These are phyloP conservation scores for Daldinia childiae DNA, from an alignment of 495 filamentous ascomycete genomes.

Conservation along the genomic window DNA sequence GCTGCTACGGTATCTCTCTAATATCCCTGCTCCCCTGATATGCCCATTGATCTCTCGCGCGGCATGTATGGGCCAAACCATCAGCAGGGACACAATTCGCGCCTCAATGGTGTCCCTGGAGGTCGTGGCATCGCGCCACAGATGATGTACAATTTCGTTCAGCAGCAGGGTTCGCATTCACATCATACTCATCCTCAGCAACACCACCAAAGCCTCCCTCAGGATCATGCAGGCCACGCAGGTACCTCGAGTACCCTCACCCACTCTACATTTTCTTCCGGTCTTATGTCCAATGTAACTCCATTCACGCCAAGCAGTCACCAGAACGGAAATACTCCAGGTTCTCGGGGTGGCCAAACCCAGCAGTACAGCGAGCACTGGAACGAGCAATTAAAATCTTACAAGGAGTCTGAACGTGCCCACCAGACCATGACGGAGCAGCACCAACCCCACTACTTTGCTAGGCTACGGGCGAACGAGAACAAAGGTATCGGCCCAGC, in stretches of 20 bases:
- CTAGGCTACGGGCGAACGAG: conserved; percentile 61
- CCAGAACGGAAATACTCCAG: conserved; percentile 75
- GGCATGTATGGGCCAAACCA: conserved; percentile 85
- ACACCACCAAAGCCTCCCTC: conserved; percentile 74
- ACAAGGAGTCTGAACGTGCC: conserved; percentile 72
- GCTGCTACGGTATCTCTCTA: neutral
- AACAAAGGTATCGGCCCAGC: conserved; percentile 66
- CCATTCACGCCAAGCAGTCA: conserved; percentile 77
- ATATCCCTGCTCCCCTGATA: neutral
- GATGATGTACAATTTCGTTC: conserved; percentile 73
- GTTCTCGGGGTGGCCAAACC: conserved; percentile 53
- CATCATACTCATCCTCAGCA: conserved; percentile 77
- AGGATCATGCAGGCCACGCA: conserved; percentile 74
- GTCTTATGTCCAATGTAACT: conserved; percentile 75
- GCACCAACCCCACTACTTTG: conserved; percentile 63
- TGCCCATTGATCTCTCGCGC: conserved; percentile 34
- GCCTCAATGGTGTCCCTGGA: conserved; percentile 65
- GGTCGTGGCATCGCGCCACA: conserved; percentile 62
- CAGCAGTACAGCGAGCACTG: conserved; percentile 81
- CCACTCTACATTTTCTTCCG: conserved; percentile 82
- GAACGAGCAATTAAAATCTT: conserved; percentile 84
- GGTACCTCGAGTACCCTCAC: conserved; percentile 67
- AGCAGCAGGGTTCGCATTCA: conserved; percentile 69
- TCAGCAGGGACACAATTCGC: conserved; percentile 81
- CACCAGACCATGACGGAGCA: conserved; percentile 73